Evolutionary conservation across 176 grass and related monocot species (phyloP).

Genomic region (Sorghum bicolor): Sorghum_bicolor_NCBIv3 NC_012871.2:2448001-2448500

Average conservation of each 20-base stretch:
- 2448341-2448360: background rate
- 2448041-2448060: background rate
- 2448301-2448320: background rate
- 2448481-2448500: too few species aligned
- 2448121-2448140: background rate
- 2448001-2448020: background rate
- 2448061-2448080: background rate
- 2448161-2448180: background rate
- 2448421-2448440: background rate
- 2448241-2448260: background rate
- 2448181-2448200: conserved; percentile 1
- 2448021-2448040: background rate
- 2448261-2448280: background rate
- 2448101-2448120: background rate
- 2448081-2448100: background rate
- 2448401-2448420: background rate
- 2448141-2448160: background rate
- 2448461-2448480: too few species aligned
- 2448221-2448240: background rate
- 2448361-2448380: background rate
- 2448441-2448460: too few species aligned
- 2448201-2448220: background rate
- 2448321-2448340: background rate
- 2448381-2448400: background rate
- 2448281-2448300: background rate